These are phyloP conservation scores for Platanthera guangdongensis DNA, from an alignment of 106 monocot species.

Conservation along the genomic window DNA sequence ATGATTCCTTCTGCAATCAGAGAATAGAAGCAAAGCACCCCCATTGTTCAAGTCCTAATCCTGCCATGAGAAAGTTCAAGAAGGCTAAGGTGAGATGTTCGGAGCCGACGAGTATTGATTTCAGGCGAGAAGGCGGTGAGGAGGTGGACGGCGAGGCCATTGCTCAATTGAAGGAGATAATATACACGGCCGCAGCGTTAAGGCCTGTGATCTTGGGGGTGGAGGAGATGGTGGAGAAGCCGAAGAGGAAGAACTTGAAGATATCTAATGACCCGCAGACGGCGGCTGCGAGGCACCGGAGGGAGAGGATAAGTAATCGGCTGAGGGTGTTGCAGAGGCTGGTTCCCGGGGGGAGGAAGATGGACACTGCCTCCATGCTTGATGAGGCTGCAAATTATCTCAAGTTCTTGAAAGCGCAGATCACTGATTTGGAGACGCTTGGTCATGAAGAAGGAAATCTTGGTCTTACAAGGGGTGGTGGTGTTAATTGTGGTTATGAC, in stretches of 20 bases:
- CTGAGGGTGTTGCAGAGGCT: slow-evolving; percentile 55
- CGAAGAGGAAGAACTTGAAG: slow-evolving; percentile 71
- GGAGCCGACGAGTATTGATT: slow-evolving; percentile 17
- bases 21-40: background rate
- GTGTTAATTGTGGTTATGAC: background rate
- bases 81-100: background rate
- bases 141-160: slow-evolving; percentile 55
- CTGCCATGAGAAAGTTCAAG: background rate
- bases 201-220: slow-evolving; percentile 37
- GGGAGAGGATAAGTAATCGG: slow-evolving; percentile 71
- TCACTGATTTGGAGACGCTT: slow-evolving; percentile 33
- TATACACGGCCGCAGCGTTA: slow-evolving; percentile 69
- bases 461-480: background rate
- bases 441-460: background rate
- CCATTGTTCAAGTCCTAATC: background rate
- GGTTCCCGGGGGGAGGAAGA: slow-evolving; percentile 71
- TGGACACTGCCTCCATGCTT: slow-evolving; percentile 94
- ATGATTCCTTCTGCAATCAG: background rate
- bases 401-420: slow-evolving; percentile 77
- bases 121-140: slow-evolving; percentile 17
- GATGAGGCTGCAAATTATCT: slow-evolving; percentile 85
- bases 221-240: slow-evolving; percentile 26
- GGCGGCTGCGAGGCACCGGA: slow-evolving; percentile 60
- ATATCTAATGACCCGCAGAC: slow-evolving; percentile 87
- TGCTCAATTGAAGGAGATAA: slow-evolving; percentile 75